Percentiles rank a stretch among this genome's conserved stretches.
phyloP scores from a whole-genome alignment of 2,329 filamentous ascomycete species.

The Cladophialophora carrionii region DNA sequence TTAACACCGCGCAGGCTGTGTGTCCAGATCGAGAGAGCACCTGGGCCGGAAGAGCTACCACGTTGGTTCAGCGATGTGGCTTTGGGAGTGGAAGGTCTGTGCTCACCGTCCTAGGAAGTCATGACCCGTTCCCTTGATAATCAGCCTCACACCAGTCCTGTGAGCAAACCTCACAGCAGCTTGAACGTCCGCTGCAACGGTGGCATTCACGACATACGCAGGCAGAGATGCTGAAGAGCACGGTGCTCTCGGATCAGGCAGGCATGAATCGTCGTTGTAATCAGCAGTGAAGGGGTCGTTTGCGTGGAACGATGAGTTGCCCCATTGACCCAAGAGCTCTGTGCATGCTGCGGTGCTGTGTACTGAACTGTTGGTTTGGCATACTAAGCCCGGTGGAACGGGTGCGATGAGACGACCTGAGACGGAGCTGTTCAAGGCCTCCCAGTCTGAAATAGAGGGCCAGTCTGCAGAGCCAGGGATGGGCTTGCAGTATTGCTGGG shows the following conservation, averaged over 20 bases:
- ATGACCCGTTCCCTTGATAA: slow-evolving; percentile 62
- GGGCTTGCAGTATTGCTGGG: slow-evolving; percentile 35
- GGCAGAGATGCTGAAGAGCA: slow-evolving; percentile 43
- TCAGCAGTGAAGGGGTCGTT: slow-evolving; percentile 48
- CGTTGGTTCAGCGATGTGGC: slow-evolving; percentile 41
- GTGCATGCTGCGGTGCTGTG: slow-evolving; percentile 45
- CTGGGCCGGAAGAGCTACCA: slow-evolving; percentile 44
- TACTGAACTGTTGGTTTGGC: slow-evolving; percentile 45
- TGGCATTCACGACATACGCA: slow-evolving; percentile 46
- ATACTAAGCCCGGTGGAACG: slow-evolving; percentile 52
- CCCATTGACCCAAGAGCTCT: slow-evolving; percentile 41
- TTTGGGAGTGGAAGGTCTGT: neutral
- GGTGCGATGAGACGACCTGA: slow-evolving; percentile 44
- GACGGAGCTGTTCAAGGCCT: slow-evolving; percentile 45
- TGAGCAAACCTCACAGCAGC: slow-evolving; percentile 46
- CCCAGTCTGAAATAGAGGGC: slow-evolving; percentile 46
- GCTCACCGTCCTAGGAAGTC: slow-evolving; percentile 44
- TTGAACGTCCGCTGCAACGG: slow-evolving; percentile 43
- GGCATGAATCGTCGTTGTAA: slow-evolving; percentile 57
- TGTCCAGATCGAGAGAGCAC: slow-evolving; percentile 51
- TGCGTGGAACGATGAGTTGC: slow-evolving; percentile 46
- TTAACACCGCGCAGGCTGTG: slow-evolving; percentile 29
- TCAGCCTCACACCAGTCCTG: slow-evolving; percentile 47
- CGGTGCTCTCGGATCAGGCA: slow-evolving; percentile 43
- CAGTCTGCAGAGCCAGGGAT: slow-evolving; percentile 39